A percentile compares a stretch with the other conserved stretches of the same genome.
phyloP scores from a whole-genome alignment of 1,284 basidiomycete species.

The Meira nashicola region DNA sequence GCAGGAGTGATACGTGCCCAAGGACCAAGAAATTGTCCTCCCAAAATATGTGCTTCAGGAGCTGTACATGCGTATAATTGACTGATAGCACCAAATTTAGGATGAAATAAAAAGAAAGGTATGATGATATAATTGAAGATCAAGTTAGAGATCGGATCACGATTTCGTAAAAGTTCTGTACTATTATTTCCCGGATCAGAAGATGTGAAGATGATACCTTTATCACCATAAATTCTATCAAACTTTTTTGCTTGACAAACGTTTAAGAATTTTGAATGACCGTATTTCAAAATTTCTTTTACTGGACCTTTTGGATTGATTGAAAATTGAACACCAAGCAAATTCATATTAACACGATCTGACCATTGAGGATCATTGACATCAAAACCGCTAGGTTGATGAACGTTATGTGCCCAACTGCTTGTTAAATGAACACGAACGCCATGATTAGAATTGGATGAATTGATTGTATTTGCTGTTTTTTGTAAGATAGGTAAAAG shows the following conservation, averaged over 20 bases:
- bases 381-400: neutral
- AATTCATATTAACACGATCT: neutral
- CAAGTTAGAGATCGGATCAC: neutral
- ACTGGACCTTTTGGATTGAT: neutral
- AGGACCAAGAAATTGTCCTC: neutral
- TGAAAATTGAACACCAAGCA: neutral
- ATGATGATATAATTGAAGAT: neutral
- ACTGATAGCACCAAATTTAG: neutral
- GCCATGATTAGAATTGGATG: constrained; percentile 17
- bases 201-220: constrained; percentile 24
- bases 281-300: constrained; percentile 15
- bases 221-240: constrained; percentile 9
- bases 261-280: constrained; percentile 22
- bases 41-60: neutral
- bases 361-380: neutral
- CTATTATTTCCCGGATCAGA: constrained; percentile 30
- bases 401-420: neutral
- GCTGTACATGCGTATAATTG: constrained; percentile 8
- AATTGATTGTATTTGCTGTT: neutral
- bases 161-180: constrained; percentile 13
- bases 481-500: constrained; percentile 21
- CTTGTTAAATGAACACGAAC: constrained; percentile 8
- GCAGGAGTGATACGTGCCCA: neutral
- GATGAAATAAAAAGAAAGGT: neutral
- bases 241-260: constrained; percentile 6